Evolutionary conservation across 2,329 filamentous ascomycete species (phyloP).

Genomic region (Hypoxylon sp.): DNA sequence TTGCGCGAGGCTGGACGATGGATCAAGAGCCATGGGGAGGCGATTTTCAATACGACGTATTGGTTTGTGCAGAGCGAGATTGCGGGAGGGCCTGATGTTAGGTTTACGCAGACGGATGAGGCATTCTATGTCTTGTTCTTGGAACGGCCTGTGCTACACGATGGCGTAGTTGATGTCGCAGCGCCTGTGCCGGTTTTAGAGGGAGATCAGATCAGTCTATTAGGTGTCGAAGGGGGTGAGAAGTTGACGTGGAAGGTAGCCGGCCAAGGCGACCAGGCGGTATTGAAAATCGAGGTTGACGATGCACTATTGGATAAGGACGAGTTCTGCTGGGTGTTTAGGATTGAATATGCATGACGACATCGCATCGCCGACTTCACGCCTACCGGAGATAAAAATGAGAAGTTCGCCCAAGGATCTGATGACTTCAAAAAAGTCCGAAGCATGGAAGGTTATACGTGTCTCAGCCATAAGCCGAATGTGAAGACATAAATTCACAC

Average conservation of each 20-base stretch:
- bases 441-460: too few relatives aligned
- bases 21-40: slow-evolving; percentile 68
- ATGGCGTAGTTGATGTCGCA: slow-evolving; percentile 58
- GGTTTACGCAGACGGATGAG: slow-evolving; percentile 67
- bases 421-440: too few relatives aligned
- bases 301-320: slow-evolving; percentile 47
- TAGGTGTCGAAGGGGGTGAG: slow-evolving; percentile 56
- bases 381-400: too few relatives aligned
- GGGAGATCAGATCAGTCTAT: slow-evolving; percentile 63
- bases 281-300: slow-evolving; percentile 41
- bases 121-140: slow-evolving; percentile 68
- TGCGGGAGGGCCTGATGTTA: slow-evolving; percentile 53
- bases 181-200: slow-evolving; percentile 63
- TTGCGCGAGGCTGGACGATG: slow-evolving; percentile 67
- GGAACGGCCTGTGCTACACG: slow-evolving; percentile 55
- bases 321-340: slow-evolving; percentile 51
- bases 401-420: too few relatives aligned
- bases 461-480: too few relatives aligned
- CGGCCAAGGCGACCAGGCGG: slow-evolving; percentile 29
- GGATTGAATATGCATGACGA: slow-evolving; percentile 46
- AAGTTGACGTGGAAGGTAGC: slow-evolving; percentile 48
- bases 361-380: not conserved
- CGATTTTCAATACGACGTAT: slow-evolving; percentile 71
- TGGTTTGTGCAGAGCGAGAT: slow-evolving; percentile 53
- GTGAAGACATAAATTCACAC: too few relatives aligned